Evolutionary conservation across 2,329 filamentous ascomycete species (phyloP).

Genomic region (Aspergillus vadensis): DNA sequence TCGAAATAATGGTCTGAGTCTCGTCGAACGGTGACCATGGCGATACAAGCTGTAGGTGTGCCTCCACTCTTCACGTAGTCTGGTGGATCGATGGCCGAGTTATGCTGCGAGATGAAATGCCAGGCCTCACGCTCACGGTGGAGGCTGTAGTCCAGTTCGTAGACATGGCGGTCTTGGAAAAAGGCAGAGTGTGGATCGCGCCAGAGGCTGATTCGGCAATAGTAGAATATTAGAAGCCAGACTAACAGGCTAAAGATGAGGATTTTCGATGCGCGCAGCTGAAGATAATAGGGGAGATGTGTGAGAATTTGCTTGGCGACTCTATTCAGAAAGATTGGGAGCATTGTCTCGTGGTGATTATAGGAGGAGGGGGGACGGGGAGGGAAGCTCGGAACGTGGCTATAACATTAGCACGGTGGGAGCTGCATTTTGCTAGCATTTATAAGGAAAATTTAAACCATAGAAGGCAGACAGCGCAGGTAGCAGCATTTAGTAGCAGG

Average conservation of each 20-base stretch:
- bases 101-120: constrained; percentile 25
- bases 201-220: constrained; percentile 27
- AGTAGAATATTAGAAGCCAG: constrained; percentile 20
- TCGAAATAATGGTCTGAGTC: constrained; percentile 31
- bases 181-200: constrained; percentile 33
- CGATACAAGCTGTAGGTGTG: constrained; percentile 24
- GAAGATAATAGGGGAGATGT: too few species aligned
- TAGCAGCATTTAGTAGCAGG: too few species aligned
- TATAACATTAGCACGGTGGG: too few species aligned
- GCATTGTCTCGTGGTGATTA: too few species aligned
- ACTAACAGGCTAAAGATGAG: background rate
- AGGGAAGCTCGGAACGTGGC: too few species aligned
- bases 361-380: too few species aligned
- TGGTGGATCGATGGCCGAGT: constrained; percentile 14
- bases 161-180: constrained; percentile 28
- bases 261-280: too few species aligned
- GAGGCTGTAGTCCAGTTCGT: constrained; percentile 31
- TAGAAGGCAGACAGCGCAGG: too few species aligned
- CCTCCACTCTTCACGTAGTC: constrained; percentile 5
- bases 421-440: too few species aligned
- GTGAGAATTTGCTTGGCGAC: too few species aligned
- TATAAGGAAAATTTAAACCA: too few species aligned
- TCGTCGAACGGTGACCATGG: constrained; percentile 28
- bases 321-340: too few species aligned
- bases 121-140: constrained; percentile 25